phyloP scores from a whole-genome alignment of 176 grass and related monocot species.

The Aegilops umbellulata region DNA sequence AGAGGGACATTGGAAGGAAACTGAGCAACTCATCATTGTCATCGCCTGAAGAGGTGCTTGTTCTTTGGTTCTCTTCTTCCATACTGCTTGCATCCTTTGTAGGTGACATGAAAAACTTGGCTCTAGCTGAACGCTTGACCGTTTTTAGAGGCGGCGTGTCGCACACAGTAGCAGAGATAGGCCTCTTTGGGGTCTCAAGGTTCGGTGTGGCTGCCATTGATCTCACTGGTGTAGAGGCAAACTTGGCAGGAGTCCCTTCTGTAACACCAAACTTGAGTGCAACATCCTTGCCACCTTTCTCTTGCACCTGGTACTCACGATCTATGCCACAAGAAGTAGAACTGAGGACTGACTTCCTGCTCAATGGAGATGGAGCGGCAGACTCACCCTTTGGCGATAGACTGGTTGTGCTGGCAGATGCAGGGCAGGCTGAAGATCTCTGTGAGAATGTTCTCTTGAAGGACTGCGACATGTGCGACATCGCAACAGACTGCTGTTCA shows the following conservation, averaged over 20 bases:
- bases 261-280: conserved; percentile 6
- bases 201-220: conserved; percentile 45
- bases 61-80: not conserved
- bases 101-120: conserved; percentile 69
- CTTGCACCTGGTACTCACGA: not conserved
- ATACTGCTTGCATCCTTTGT: conserved; percentile 35
- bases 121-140: conserved; percentile 45
- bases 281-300: not conserved
- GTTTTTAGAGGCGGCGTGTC: conserved; percentile 40
- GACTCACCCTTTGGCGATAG: not conserved
- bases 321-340: not conserved
- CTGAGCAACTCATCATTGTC: conserved; percentile 40
- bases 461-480: conserved; percentile 54
- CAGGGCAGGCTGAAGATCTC: not conserved
- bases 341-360: not conserved
- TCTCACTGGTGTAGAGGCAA: too few species aligned
- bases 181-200: conserved; percentile 57
- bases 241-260: conserved; percentile 61
- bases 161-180: not conserved
- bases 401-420: not conserved
- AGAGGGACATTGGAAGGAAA: conserved; percentile 69
- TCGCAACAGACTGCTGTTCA: conserved; percentile 25
- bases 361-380: conserved; percentile 9
- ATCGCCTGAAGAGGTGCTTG: not conserved
- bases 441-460: conserved; percentile 60